phyloP scores from a whole-genome alignment of 2,329 filamentous ascomycete species.

The Pezicula neosporulosa region DNA sequence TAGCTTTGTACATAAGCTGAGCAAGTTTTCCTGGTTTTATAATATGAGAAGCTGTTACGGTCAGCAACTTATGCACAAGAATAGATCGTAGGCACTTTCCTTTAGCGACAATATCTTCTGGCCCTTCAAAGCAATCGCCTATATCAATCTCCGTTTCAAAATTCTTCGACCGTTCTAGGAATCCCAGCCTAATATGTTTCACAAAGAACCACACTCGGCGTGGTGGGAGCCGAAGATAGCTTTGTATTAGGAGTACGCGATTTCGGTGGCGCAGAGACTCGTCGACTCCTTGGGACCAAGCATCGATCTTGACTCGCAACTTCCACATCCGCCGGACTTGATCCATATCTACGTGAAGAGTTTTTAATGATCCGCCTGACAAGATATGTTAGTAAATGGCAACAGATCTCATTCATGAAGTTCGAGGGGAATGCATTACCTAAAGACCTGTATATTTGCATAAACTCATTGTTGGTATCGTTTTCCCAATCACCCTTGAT shows the following conservation, averaged over 20 bases:
- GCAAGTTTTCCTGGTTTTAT: too few relatives aligned
- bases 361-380: conserved; percentile 20
- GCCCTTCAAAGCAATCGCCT: conserved; percentile 4
- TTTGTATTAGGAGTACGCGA: conserved; percentile 19
- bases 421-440: too few relatives aligned
- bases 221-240: conserved; percentile 24
- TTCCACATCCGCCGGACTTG: conserved; percentile 24
- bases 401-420: too few relatives aligned
- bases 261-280: conserved; percentile 24
- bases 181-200: conserved; percentile 11
- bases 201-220: conserved; percentile 22
- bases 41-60: too few relatives aligned
- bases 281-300: conserved; percentile 25
- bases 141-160: neutral
- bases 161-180: neutral
- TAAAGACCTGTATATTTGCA: too few relatives aligned
- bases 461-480: too few relatives aligned
- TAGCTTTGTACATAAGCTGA: too few relatives aligned
- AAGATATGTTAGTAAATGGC: neutral
- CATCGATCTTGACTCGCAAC: conserved; percentile 28
- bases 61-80: too few relatives aligned
- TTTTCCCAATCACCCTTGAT: too few relatives aligned
- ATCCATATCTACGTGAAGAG: conserved; percentile 20
- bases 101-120: too few relatives aligned
- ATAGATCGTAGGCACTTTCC: too few relatives aligned